Conservation (phyloP, 805 yeast species). For the Wilhelminamyces savonicus region DNA sequence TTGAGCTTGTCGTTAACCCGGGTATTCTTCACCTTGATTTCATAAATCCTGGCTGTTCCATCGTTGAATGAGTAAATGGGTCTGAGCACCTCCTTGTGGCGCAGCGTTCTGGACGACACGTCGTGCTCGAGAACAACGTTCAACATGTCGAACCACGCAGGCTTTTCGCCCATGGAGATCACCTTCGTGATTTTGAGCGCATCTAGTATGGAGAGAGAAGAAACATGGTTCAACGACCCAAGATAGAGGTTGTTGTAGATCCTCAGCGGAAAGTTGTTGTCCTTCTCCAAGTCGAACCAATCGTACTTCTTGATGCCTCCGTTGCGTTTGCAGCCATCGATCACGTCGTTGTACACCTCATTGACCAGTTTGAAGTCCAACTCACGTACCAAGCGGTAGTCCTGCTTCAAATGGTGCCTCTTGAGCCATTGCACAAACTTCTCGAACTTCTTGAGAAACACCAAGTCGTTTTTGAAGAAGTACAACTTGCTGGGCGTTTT, state of each 20-base stretch:
- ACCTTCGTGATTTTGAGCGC: conserved; percentile 66
- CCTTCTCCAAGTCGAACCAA: conserved; percentile 26
- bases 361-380: conserved; percentile 1
- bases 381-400: conserved; percentile 1
- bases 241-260: conserved; percentile 78
- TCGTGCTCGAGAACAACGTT: conserved; percentile 16
- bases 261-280: conserved; percentile 63
- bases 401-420: conserved; percentile 5
- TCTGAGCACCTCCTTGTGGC: too few species aligned
- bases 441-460: conserved; percentile 24
- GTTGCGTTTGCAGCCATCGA: too few species aligned
- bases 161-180: conserved; percentile 79
- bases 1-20: conserved; percentile 23
- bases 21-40: conserved; percentile 24
- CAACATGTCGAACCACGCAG: conserved; percentile 59
- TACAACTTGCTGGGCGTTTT: conserved; percentile 22
- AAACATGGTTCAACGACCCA: conserved; percentile 82
- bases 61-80: too few species aligned
- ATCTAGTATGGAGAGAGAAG: conserved; percentile 53
- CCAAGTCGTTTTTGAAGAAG: conserved; percentile 22
- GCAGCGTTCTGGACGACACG: too few species aligned
- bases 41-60: conserved; percentile 13
- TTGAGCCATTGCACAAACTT: conserved; percentile 19
- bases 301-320: too few species aligned
- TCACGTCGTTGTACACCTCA: conserved; percentile 1